Evolutionary conservation across 1,284 basidiomycete species (phyloP).

Genomic region (Spongiforma sp.): DNA sequence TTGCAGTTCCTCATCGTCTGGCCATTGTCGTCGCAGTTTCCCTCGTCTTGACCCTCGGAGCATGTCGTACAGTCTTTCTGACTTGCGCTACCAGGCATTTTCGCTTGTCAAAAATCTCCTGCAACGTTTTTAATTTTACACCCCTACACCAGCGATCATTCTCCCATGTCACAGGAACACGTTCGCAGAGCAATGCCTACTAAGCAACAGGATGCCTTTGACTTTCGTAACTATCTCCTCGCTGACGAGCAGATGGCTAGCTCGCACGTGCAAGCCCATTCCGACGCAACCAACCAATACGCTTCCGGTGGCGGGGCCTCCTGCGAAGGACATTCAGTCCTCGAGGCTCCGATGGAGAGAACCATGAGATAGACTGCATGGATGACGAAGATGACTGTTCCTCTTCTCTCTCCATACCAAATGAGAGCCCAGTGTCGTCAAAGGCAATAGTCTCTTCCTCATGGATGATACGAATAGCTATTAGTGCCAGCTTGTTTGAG

Average conservation of each 20-base stretch:
- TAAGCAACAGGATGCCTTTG: conserved; percentile 67
- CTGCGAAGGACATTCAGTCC: conserved; percentile 77
- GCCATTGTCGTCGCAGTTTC: too few relatives aligned
- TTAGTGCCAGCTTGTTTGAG: conserved; percentile 98
- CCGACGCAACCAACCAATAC: conserved; percentile 52
- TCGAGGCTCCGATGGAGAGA: conserved; percentile 76
- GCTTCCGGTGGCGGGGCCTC: conserved; percentile 44
- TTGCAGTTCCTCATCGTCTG: too few relatives aligned
- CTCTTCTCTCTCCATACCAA: conserved; percentile 84
- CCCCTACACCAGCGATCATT: conserved; percentile 7
- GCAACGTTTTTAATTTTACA: conserved; percentile 2
- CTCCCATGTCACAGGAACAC: conserved; percentile 36
- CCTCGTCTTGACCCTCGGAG: too few relatives aligned
- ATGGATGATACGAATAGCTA: conserved; percentile 98
- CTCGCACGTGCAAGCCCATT: conserved; percentile 59
- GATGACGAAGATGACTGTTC: conserved; percentile 79
- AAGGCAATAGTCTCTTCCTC: conserved; percentile 91
- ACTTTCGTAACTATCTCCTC: conserved; percentile 69
- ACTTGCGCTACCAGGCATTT: conserved; percentile 3
- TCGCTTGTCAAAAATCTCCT: too few relatives aligned
- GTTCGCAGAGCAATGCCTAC: conserved; percentile 18
- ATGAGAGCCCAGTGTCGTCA: conserved; percentile 93
- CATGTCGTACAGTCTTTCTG: conserved; percentile 18
- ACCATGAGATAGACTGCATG: conserved; percentile 63
- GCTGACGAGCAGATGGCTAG: conserved; percentile 57